phyloP scores from a whole-genome alignment of 1,139 yeast species.

The Candida gigantensis region DNA sequence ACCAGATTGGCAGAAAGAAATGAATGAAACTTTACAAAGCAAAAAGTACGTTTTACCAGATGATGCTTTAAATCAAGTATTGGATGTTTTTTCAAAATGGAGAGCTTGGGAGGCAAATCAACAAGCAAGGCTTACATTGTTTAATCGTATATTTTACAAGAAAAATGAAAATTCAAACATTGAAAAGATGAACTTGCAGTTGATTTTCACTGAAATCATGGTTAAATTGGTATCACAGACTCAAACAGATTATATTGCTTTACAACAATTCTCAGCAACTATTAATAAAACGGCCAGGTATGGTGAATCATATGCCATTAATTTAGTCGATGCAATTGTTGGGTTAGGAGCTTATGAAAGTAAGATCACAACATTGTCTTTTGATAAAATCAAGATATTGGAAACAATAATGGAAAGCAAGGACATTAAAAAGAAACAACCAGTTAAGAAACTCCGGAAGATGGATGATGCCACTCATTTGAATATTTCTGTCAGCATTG shows the following conservation, averaged over 20 bases:
- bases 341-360: slow-evolving; percentile 27
- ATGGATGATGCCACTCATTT: background rate
- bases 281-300: slow-evolving; percentile 6
- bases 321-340: slow-evolving; percentile 18
- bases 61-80: slow-evolving; percentile 56
- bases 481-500: slow-evolving; percentile 9
- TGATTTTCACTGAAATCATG: slow-evolving; percentile 9
- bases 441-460: background rate
- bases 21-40: slow-evolving; percentile 22
- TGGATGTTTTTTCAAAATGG: slow-evolving; percentile 72
- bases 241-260: slow-evolving; percentile 18
- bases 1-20: slow-evolving; percentile 41
- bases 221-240: slow-evolving; percentile 6
- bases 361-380: slow-evolving; percentile 21
- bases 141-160: slow-evolving; percentile 41
- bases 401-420: background rate
- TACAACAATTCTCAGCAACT: slow-evolving; percentile 17
- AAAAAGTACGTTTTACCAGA: slow-evolving; percentile 44
- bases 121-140: slow-evolving; percentile 52
- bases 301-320: slow-evolving; percentile 11
- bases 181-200: slow-evolving; percentile 7
- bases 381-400: slow-evolving; percentile 14
- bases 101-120: slow-evolving; percentile 79
- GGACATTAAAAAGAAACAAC: background rate
- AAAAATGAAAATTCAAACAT: slow-evolving; percentile 1